phyloP scores from a whole-genome alignment of 1,284 basidiomycete genomes.

The Phellopilus nigrolimitatus region DNA sequence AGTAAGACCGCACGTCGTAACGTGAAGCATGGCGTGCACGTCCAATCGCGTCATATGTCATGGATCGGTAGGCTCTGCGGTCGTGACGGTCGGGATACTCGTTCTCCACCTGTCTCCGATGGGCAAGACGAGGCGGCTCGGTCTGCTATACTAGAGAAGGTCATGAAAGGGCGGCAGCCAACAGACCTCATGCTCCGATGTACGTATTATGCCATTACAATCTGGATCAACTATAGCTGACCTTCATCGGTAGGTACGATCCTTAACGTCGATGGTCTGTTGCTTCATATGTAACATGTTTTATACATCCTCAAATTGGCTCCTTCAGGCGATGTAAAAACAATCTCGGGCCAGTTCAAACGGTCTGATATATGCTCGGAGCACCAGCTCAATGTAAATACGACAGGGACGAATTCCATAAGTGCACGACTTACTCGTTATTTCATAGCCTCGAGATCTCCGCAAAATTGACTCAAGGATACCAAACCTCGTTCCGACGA shows the following conservation, averaged over 20 bases:
- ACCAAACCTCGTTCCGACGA: conserved; percentile 92
- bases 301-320: conserved; percentile 13
- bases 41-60: conserved; percentile 22
- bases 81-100: conserved; percentile 24
- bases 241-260: conserved; percentile 61
- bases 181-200: conserved; percentile 80
- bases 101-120: conserved; percentile 30
- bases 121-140: conserved; percentile 65
- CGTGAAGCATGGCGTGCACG: background rate
- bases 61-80: conserved; percentile 28
- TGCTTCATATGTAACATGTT: conserved; percentile 7
- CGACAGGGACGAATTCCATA: no score
- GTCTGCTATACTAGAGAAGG: conserved; percentile 70
- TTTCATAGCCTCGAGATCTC: conserved; percentile 81
- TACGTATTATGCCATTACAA: conserved; percentile 37
- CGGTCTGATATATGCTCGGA: conserved; percentile 85
- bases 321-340: conserved; percentile 73
- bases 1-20: background rate
- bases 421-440: conserved; percentile 20
- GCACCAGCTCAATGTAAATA: conserved; percentile 80
- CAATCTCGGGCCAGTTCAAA: conserved; percentile 86
- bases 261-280: conserved; percentile 72
- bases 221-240: conserved; percentile 14
- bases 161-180: conserved; percentile 76
- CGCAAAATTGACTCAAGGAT: conserved; percentile 95